Evolutionary conservation across 2,329 filamentous ascomycete genomes (phyloP).

Genomic region (Cadophora gregata): DNA sequence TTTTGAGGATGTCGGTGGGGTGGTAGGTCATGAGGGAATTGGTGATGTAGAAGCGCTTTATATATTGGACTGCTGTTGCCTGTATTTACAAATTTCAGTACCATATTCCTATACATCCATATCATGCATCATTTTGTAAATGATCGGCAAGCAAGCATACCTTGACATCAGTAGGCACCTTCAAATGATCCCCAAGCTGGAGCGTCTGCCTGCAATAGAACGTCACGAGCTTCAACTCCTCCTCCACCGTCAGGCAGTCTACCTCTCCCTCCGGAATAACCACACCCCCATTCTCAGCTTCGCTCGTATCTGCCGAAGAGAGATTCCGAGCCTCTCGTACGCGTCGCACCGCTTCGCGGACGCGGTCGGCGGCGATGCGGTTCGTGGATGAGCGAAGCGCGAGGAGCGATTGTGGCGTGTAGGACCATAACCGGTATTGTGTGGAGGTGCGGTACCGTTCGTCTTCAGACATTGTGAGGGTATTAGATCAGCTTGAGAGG

Average conservation of each 20-base stretch:
- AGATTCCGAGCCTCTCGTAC: slow-evolving; percentile 48
- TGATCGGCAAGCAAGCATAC: slow-evolving; percentile 48
- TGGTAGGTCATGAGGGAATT: slow-evolving; percentile 98
- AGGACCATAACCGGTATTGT: slow-evolving; percentile 93
- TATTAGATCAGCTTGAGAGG: background rate
- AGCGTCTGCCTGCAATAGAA: slow-evolving; percentile 73
- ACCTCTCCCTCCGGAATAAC: slow-evolving; percentile 53
- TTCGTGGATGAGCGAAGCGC: slow-evolving; percentile 81
- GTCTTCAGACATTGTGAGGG: slow-evolving; percentile 65
- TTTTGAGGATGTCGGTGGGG: slow-evolving; percentile 86
- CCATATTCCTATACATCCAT: background rate
- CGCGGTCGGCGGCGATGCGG: slow-evolving; percentile 72
- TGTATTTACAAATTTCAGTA: slow-evolving; percentile 22
- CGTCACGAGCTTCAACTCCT: slow-evolving; percentile 81
- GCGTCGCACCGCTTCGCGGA: slow-evolving; percentile 61
- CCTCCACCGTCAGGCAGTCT: slow-evolving; percentile 82
- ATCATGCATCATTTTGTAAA: too few relatives aligned
- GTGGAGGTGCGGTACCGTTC: slow-evolving; percentile 88
- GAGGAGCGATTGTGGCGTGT: slow-evolving; percentile 74
- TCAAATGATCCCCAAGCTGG: slow-evolving; percentile 63
- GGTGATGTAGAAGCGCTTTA: slow-evolving; percentile 93
- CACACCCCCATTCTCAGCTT: slow-evolving; percentile 44
- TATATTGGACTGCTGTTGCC: slow-evolving; percentile 59
- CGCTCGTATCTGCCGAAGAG: slow-evolving; percentile 42
- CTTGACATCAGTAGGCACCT: slow-evolving; percentile 65